A percentile compares a stretch with the other conserved stretches of the same genome.
Conservation (phyloP, 176 grass and related monocot species). For the Carex kokanica region DNA sequence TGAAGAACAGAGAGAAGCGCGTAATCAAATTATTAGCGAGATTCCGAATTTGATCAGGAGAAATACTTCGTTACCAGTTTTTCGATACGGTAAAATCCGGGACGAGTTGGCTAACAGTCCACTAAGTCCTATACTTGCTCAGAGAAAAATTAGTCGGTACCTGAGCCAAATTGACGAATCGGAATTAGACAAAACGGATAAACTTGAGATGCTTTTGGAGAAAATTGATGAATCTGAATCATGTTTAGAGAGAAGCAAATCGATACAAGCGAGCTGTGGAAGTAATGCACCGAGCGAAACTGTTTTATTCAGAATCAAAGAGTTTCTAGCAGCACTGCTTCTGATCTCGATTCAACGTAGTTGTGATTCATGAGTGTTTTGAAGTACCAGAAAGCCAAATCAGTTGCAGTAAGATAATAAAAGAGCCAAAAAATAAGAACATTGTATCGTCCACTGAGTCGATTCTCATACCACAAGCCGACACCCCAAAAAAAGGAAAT, state of each 20-base stretch:
- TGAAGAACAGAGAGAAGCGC: constrained; percentile 36
- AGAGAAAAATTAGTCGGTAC: constrained; percentile 30
- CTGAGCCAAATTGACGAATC: constrained; percentile 22
- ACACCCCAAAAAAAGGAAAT: constrained; percentile 36
- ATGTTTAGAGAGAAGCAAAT: constrained; percentile 17
- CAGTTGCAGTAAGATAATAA: constrained; percentile 8
- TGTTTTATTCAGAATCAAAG: constrained; percentile 28
- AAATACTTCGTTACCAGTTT: constrained; percentile 53
- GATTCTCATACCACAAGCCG: constrained; percentile 18
- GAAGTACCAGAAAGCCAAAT: constrained; percentile 38
- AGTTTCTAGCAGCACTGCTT: constrained; percentile 3
- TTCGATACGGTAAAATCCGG: constrained; percentile 35
- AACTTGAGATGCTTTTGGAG: constrained; percentile 15
- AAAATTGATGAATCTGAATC: constrained; percentile 8
- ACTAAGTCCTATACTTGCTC: constrained; percentile 23
- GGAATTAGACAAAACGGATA: constrained; percentile 2
- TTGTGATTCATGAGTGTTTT: constrained; percentile 25
- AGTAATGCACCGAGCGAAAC: constrained; percentile 12
- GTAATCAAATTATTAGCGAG: constrained; percentile 26
- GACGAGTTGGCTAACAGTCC: constrained; percentile 37
- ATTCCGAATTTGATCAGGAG: constrained; percentile 46
- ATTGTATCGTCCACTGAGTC: not conserved
- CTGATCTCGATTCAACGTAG: constrained; percentile 26
- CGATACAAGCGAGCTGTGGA: constrained; percentile 29
- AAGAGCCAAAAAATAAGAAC: constrained; percentile 32